Evolutionary conservation across 2,329 filamentous ascomycete species (phyloP).

Genomic region (Trichoderma pleuroti): DNA sequence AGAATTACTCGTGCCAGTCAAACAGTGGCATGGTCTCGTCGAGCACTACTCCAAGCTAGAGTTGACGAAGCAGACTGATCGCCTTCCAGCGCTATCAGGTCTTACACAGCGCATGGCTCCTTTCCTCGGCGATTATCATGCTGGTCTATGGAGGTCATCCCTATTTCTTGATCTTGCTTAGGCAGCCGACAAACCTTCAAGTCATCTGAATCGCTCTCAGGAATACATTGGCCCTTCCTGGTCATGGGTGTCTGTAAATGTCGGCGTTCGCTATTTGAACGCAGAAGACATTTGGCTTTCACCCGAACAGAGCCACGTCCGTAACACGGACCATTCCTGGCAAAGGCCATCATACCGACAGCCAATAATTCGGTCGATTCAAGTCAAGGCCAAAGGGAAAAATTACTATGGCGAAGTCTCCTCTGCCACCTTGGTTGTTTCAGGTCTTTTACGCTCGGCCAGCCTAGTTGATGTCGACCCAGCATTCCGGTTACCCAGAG

Average conservation of each 20-base stretch:
- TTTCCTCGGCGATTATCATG: background rate
- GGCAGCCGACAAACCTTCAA: background rate
- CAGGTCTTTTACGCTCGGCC: background rate
- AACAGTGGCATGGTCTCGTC: background rate
- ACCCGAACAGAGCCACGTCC: background rate
- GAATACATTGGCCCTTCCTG: background rate
- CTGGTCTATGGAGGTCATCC: background rate
- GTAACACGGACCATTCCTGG: background rate
- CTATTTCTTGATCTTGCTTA: background rate
- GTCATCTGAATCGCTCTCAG: background rate
- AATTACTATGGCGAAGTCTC: background rate
- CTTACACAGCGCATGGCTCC: background rate
- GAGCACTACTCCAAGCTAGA: background rate
- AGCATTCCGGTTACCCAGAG: background rate
- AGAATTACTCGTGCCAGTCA: background rate
- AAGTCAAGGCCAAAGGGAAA: background rate
- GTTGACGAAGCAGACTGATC: background rate
- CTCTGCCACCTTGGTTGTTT: background rate
- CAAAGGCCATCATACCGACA: background rate
- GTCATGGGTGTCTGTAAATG: background rate
- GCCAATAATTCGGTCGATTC: background rate
- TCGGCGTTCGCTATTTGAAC: background rate
- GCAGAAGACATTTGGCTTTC: background rate
- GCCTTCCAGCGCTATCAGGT: background rate
- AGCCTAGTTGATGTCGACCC: background rate